These are phyloP conservation scores for Rhytidiadelphus loreus DNA, from an alignment of 225 moss, liverwort and hornwort species.

Conservation along the genomic window DNA sequence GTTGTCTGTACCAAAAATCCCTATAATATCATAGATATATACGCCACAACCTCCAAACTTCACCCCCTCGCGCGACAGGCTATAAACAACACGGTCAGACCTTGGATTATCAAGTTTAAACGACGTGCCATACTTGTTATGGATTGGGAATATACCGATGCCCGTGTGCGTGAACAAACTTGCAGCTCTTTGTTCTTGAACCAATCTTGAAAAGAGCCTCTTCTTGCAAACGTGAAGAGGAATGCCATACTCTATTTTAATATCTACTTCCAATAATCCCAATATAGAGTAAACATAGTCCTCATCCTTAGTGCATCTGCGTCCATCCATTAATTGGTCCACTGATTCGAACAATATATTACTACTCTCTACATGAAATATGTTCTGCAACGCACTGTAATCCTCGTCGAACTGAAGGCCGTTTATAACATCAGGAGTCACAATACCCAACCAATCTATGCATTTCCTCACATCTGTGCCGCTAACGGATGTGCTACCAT, in stretches of 20 bases:
- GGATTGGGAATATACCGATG: background rate
- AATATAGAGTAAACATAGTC: background rate
- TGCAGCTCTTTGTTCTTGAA: background rate
- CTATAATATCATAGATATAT: background rate
- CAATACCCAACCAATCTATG: background rate
- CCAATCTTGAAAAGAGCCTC: background rate
- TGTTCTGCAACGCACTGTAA: fast-evolving
- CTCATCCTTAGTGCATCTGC: background rate
- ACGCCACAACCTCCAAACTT: background rate
- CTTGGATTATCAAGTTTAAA: background rate
- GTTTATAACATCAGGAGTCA: background rate
- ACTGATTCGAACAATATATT: background rate
- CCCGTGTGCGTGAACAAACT: background rate
- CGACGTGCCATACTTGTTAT: background rate
- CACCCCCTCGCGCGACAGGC: background rate
- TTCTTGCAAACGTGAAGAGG: background rate
- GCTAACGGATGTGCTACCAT: background rate
- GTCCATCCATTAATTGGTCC: background rate
- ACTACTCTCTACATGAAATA: background rate
- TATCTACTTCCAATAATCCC: background rate
- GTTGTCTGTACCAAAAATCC: background rate
- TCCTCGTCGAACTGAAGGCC: background rate
- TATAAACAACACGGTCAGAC: background rate
- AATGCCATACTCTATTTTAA: background rate
- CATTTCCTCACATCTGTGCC: background rate